Conservation (phyloP, 108 stramenopile genomes). For the Fragilaria crotonensis region DNA sequence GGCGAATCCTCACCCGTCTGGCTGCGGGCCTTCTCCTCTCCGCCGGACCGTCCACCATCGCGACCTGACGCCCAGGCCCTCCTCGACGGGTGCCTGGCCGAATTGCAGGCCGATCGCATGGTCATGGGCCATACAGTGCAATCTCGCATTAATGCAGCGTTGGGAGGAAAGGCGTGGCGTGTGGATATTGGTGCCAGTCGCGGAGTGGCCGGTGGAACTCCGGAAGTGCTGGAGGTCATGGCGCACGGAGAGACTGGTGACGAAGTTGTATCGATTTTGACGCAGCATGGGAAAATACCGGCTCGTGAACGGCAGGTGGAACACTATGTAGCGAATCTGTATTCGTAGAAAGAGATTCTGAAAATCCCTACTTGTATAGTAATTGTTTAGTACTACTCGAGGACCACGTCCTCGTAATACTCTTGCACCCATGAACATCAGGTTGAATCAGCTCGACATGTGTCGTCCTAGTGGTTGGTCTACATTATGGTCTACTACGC, state of each 20-base stretch:
- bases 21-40: constrained; percentile 69
- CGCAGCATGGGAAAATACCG: constrained; percentile 5
- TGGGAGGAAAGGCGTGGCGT: constrained; percentile 65
- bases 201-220: constrained; percentile 53
- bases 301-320: neutral
- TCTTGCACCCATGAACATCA: too few species aligned
- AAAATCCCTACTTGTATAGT: too few species aligned
- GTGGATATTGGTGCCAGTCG: constrained; percentile 58
- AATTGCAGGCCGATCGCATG: constrained; percentile 44
- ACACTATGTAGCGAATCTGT: too few species aligned
- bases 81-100: neutral
- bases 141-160: constrained; percentile 52
- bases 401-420: too few species aligned
- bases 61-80: constrained; percentile 23
- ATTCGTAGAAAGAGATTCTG: too few species aligned
- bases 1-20: constrained; percentile 54
- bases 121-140: constrained; percentile 83
- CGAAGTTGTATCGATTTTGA: constrained; percentile 17
- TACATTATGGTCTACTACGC: too few species aligned
- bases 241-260: constrained; percentile 7
- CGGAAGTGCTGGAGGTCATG: constrained; percentile 70
- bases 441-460: too few species aligned
- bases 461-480: too few species aligned
- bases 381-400: too few species aligned
- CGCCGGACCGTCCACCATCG: constrained; percentile 38